A percentile compares a stretch with the other conserved stretches of the same genome.
Evolutionary conservation across 2,329 filamentous ascomycete genomes (phyloP).

Genomic region (Leptographium flavum): DNA sequence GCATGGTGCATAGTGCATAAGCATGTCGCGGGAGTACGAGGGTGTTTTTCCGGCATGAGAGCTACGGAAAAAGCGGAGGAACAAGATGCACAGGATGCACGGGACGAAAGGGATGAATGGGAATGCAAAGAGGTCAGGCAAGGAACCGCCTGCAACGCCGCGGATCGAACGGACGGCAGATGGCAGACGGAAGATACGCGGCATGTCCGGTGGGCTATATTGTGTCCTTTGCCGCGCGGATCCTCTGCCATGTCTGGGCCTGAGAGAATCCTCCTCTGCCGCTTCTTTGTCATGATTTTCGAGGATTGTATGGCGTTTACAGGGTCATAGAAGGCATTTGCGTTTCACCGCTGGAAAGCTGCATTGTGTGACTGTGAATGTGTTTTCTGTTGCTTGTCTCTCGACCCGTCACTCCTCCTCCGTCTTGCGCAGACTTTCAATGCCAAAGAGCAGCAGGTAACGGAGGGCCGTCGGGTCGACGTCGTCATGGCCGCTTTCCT

Average conservation of each 20-base stretch:
- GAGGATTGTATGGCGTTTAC: conserved; percentile 10
- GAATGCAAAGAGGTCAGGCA: background rate
- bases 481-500: conserved; percentile 6
- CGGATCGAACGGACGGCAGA: background rate
- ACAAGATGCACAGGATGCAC: background rate
- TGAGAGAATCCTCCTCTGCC: background rate
- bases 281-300: background rate
- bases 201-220: background rate
- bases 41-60: background rate
- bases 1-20: background rate
- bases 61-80: background rate
- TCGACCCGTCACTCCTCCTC: conserved; percentile 14
- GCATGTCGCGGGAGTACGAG: too few species aligned
- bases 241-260: background rate
- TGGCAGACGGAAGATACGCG: background rate
- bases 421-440: conserved; percentile 33
- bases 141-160: too few species aligned
- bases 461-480: conserved; percentile 23
- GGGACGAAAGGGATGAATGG: background rate
- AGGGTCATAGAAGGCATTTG: conserved; percentile 11
- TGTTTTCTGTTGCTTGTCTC: background rate
- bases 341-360: conserved; percentile 1
- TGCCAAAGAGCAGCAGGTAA: conserved; percentile 28
- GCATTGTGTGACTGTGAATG: background rate
- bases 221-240: too few species aligned